These are phyloP conservation scores for Pichia exigua DNA, from an alignment of 805 yeast species.

Conservation along the genomic window DNA sequence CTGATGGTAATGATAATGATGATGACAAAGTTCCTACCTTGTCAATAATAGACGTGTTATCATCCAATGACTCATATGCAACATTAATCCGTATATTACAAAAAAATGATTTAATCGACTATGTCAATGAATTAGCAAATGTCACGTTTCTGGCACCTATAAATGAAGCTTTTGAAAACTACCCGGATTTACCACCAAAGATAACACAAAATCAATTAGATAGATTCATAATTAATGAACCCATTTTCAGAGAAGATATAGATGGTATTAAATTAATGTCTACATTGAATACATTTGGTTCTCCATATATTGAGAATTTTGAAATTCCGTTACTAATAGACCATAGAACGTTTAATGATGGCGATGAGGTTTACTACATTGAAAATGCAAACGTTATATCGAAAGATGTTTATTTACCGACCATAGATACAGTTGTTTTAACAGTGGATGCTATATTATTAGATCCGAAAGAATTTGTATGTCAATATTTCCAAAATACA, in stretches of 20 bases:
- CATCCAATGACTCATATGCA: conserved; percentile 61
- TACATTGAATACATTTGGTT: conserved; percentile 18
- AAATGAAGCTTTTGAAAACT: conserved; percentile 56
- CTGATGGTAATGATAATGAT: not conserved
- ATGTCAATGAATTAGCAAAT: conserved; percentile 49
- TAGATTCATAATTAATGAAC: conserved; percentile 30
- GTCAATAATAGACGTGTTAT: conserved; percentile 61
- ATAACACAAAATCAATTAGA: conserved; percentile 15
- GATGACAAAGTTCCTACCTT: conserved; percentile 23
- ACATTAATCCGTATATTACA: conserved; percentile 56
- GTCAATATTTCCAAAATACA: conserved; percentile 27
- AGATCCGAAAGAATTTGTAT: conserved; percentile 30
- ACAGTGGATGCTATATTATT: conserved; percentile 44
- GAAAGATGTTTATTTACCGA: conserved; percentile 48
- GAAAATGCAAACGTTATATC: conserved; percentile 46
- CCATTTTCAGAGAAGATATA: conserved; percentile 24
- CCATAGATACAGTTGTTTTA: conserved; percentile 60
- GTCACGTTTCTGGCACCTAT: conserved; percentile 76
- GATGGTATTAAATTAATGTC: conserved; percentile 23
- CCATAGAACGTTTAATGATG: conserved; percentile 12
- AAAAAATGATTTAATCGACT: conserved; percentile 52
- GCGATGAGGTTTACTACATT: conserved; percentile 27
- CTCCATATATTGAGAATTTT: conserved; percentile 13
- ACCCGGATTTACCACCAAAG: not conserved
- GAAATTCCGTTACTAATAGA: conserved; percentile 29